Conservation (phyloP, 2,329 filamentous ascomycete species). For the Curvularia sp. region DNA sequence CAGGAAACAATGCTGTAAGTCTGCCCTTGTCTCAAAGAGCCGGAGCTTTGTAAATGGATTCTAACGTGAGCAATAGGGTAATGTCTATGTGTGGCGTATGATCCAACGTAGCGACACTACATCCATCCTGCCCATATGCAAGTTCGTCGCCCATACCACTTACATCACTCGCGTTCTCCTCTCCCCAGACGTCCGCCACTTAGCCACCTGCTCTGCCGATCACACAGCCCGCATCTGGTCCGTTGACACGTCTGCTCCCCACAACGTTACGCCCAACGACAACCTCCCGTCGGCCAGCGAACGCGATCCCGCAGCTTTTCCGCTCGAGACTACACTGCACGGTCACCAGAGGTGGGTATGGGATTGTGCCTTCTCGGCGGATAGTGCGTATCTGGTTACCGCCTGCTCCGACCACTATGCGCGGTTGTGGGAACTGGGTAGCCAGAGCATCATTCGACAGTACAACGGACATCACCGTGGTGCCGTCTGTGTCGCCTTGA, state of each 20-base stretch:
- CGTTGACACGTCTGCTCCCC: constrained; percentile 64
- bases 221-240: constrained; percentile 98
- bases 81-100: constrained; percentile 97
- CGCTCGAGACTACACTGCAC: constrained; percentile 83
- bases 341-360: constrained; percentile 96
- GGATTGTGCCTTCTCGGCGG: constrained; percentile 95
- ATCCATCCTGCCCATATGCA: constrained; percentile 83
- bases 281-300: constrained; percentile 45
- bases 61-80: constrained; percentile 67
- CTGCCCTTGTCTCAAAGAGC: neutral
- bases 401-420: constrained; percentile 95
- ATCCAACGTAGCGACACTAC: constrained; percentile 83
- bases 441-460: constrained; percentile 88
- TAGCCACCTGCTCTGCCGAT: constrained; percentile 92
- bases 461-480: constrained; percentile 95
- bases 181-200: constrained; percentile 90
- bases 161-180: constrained; percentile 92
- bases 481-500: constrained; percentile 89
- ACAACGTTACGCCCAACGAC: constrained; percentile 45
- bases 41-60: neutral
- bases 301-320: constrained; percentile 66
- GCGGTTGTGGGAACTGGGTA: constrained; percentile 84
- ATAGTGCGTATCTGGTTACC: constrained; percentile 91
- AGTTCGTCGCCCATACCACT: constrained; percentile 88
- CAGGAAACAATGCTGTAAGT: constrained; percentile 85